Evolutionary conservation across 2,329 filamentous ascomycete genomes (phyloP).

Genomic region (Moelleriella libera): DNA sequence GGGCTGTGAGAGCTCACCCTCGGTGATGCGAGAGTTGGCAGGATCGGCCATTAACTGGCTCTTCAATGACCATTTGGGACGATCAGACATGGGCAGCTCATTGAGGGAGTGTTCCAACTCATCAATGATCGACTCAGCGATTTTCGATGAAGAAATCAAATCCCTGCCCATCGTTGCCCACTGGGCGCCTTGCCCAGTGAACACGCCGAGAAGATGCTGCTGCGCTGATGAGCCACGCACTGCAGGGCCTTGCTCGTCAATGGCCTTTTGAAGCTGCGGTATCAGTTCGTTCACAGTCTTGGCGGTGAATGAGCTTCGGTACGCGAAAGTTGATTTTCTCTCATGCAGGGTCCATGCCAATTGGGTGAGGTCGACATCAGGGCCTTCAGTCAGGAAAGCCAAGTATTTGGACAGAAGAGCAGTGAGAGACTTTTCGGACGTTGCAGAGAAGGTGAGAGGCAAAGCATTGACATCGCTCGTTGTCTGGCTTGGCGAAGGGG

Average conservation of each 20-base stretch:
- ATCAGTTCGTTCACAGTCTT: background rate
- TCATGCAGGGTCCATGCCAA: background rate
- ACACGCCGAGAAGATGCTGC: constrained; percentile 12
- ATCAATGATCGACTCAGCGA: background rate
- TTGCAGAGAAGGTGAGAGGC: background rate
- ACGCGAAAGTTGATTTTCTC: background rate
- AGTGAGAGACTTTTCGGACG: background rate
- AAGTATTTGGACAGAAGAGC: background rate
- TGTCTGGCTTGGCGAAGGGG: background rate
- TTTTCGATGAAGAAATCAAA: constrained; percentile 7
- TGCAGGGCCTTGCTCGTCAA: background rate
- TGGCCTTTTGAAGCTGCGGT: background rate
- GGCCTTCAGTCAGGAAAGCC: background rate
- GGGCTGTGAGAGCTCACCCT: constrained; percentile 12
- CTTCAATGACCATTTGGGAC: constrained; percentile 2
- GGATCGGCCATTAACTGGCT: background rate
- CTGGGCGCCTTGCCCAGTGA: constrained; percentile 20
- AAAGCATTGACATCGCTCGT: background rate
- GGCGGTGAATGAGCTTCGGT: background rate
- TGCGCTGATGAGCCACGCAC: background rate
- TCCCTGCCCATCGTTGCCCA: constrained; percentile 17
- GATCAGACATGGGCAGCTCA: background rate
- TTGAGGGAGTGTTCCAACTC: background rate
- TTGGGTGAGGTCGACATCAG: background rate
- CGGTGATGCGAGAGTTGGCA: background rate